These are phyloP conservation scores for Populus tomentosa DNA, from an alignment of 441 rosid genomes.

Conservation along the genomic window DNA sequence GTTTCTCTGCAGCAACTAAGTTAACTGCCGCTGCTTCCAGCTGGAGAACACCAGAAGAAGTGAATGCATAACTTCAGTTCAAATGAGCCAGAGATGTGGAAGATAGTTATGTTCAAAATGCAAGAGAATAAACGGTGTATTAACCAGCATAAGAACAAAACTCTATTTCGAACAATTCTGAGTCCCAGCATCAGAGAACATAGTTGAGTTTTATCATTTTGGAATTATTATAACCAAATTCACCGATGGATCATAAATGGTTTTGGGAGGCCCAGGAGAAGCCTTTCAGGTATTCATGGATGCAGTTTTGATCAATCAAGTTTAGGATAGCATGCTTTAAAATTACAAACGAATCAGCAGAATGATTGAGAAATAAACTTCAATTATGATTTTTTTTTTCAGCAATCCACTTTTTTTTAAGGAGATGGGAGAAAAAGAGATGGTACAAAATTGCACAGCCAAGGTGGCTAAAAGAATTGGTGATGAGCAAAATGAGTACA, in stretches of 20 bases:
- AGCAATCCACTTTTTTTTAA: not conserved
- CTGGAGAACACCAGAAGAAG: conserved; percentile 43
- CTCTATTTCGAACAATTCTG: not conserved
- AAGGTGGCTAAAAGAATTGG: not conserved
- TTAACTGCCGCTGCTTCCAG: conserved; percentile 96
- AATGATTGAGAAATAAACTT: not conserved
- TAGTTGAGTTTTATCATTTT: not conserved
- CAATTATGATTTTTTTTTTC: not conserved
- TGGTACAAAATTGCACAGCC: not conserved
- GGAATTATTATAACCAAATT: not conserved
- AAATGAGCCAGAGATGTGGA: conserved; percentile 5
- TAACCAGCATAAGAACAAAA: not conserved
- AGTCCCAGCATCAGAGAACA: not conserved
- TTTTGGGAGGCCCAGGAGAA: not conserved
- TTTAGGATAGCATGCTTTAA: not conserved
- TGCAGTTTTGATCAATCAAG: not conserved
- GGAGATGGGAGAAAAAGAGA: not conserved
- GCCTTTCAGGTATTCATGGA: not conserved
- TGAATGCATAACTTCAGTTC: conserved; percentile 13
- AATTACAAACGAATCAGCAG: not conserved
- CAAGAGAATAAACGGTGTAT: not conserved
- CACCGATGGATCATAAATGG: not conserved
- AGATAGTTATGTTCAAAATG: not conserved
- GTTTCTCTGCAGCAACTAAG: conserved; percentile 75
- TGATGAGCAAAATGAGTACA: not conserved